phyloP scores from a whole-genome alignment of 2,329 filamentous ascomycete species.

The Aspergillus carbonarius region DNA sequence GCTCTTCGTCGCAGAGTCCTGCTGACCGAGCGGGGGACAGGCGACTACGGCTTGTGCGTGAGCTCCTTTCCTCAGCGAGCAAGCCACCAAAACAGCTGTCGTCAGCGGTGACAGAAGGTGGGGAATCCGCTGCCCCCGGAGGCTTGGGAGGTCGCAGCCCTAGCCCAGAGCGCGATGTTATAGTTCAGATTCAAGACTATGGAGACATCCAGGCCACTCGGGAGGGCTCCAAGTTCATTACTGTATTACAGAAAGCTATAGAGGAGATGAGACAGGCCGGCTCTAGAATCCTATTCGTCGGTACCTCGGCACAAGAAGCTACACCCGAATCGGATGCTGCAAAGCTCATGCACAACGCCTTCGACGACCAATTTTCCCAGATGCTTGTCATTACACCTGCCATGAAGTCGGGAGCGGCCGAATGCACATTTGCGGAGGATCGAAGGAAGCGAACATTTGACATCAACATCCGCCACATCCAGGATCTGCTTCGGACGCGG shows the following conservation, averaged over 20 bases:
- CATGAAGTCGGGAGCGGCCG: slow-evolving; percentile 38
- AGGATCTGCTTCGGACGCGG: slow-evolving; percentile 57
- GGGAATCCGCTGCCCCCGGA: slow-evolving; percentile 9
- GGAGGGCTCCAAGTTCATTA: slow-evolving; percentile 68
- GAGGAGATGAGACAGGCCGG: slow-evolving; percentile 71
- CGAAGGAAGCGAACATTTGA: slow-evolving; percentile 49
- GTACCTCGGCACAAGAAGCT: slow-evolving; percentile 63
- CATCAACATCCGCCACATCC: slow-evolving; percentile 65
- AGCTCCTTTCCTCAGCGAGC: slow-evolving; percentile 31
- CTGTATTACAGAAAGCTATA: slow-evolving; percentile 68
- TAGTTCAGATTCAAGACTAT: slow-evolving; percentile 79
- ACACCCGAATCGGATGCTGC: slow-evolving; percentile 43
- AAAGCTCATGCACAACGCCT: slow-evolving; percentile 47
- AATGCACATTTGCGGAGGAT: slow-evolving; percentile 49
- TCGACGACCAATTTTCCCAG: slow-evolving; percentile 50
- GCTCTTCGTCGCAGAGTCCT: slow-evolving; percentile 16
- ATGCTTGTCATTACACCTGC: slow-evolving; percentile 57
- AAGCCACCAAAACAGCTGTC: slow-evolving; percentile 10
- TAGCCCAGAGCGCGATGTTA: slow-evolving; percentile 48
- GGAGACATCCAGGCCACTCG: slow-evolving; percentile 70
- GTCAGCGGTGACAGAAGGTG: slow-evolving; percentile 6
- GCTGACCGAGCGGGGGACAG: slow-evolving; percentile 29
- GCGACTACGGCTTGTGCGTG: slow-evolving; percentile 36
- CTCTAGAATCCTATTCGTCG: slow-evolving; percentile 71
- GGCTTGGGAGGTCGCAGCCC: slow-evolving; percentile 13